phyloP scores from a whole-genome alignment of 1,284 basidiomycete genomes.

The Cronartium ribicola region DNA sequence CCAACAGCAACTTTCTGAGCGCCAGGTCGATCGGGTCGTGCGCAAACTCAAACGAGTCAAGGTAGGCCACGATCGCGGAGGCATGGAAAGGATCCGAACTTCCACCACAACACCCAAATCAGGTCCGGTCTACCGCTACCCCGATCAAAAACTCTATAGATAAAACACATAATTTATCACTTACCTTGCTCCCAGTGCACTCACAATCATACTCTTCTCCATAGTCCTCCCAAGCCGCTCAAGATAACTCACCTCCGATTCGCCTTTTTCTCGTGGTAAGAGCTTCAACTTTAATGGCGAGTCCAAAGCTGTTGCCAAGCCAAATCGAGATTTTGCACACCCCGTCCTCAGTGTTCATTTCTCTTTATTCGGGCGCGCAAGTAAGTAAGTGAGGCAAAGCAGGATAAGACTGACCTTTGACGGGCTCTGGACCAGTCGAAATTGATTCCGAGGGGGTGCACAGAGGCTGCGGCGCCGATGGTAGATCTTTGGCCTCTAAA shows the following conservation, averaged over 20 bases:
- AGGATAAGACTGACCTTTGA: neutral
- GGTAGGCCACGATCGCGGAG: slow-evolving; percentile 67
- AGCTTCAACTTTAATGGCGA: slow-evolving; percentile 4
- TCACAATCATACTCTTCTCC: slow-evolving; percentile 28
- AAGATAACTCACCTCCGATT: slow-evolving; percentile 14
- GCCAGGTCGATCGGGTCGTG: slow-evolving; percentile 83
- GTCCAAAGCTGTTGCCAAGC: neutral
- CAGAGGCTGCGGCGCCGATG: no score
- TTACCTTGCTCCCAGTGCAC: slow-evolving; percentile 25
- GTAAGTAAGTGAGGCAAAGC: neutral
- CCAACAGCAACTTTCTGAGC: slow-evolving; percentile 82
- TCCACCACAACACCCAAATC: neutral
- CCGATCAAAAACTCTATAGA: neutral
- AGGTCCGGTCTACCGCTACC: neutral
- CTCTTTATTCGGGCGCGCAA: neutral
- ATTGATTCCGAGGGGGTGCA: no score
- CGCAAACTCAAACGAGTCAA: slow-evolving; percentile 73
- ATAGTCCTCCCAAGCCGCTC: neutral
- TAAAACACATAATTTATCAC: neutral
- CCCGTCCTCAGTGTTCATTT: neutral
- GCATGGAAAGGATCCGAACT: slow-evolving; percentile 71
- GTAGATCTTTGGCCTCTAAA: no score
- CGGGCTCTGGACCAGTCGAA: neutral
- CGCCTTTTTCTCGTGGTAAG: neutral
- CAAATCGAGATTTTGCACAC: neutral